A percentile compares a stretch with the other conserved stretches of the same genome.
These are phyloP conservation scores for Dorcoceras hygrometricum DNA, from an alignment of 257 asterid genomes.

Conservation along the genomic window DNA sequence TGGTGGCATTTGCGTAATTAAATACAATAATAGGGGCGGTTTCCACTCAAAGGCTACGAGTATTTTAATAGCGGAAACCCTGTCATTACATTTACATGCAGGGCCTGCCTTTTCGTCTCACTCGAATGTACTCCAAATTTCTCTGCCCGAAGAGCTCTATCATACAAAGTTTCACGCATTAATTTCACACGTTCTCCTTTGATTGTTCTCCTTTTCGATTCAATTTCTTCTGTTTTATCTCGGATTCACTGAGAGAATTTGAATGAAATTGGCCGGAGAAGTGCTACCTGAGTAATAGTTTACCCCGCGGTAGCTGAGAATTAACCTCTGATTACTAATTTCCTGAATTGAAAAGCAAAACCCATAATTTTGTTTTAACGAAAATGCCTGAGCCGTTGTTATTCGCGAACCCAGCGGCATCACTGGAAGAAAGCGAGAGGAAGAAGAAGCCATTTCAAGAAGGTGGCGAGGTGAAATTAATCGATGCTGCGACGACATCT, in stretches of 20 bases:
- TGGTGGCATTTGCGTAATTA: not conserved
- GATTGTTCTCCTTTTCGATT: not conserved
- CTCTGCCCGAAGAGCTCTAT: too few species aligned
- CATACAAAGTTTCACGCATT: not conserved
- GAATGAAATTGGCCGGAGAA: constrained; percentile 13
- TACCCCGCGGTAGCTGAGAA: not conserved
- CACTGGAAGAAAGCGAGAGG: constrained; percentile 5
- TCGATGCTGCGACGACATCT: constrained; percentile 31
- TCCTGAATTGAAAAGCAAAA: constrained; percentile 4
- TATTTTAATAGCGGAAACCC: too few species aligned
- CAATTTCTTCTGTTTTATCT: constrained; percentile 1
- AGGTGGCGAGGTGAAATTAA: constrained; percentile 24
- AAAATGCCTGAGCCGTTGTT: constrained; percentile 39
- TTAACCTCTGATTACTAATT: constrained; percentile 7
- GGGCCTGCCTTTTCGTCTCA: not conserved
- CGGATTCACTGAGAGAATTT: too few species aligned
- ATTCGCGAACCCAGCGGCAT: constrained; percentile 16
- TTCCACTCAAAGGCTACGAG: too few species aligned
- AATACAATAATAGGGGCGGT: too few species aligned
- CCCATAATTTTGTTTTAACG: not conserved
- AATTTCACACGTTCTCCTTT: not conserved
- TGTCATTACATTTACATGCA: not conserved
- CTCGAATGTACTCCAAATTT: not conserved
- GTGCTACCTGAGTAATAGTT: constrained; percentile 31
- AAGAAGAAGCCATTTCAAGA: constrained; percentile 16